Evolutionary conservation across 2,329 filamentous ascomycete genomes (phyloP), one percentile per base, ranked within the genome.

Genomic region (Akanthomyces uredinophilus): DNA sequence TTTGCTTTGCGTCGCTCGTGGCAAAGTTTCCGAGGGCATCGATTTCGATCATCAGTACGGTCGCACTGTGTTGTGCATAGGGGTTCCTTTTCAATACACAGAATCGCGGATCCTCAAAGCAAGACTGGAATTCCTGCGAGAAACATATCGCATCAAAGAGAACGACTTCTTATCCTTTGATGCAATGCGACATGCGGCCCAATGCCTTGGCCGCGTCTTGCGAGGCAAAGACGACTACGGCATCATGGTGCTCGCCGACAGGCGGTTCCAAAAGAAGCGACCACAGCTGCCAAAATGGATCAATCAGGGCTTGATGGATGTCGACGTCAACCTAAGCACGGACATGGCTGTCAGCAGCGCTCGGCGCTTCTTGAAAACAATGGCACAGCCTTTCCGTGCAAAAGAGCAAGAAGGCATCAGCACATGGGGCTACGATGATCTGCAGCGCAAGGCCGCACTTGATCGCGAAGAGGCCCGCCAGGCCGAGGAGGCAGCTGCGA

Each of bases 1-100:
- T 16, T 79, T 99, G 3, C 85, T 99, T 5, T 98, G 94, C 72
- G 95, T 99, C 74, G 95, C 95, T 1, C 90, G 95, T 74, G 95
- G 95, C 37, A 99, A 99, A 74, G 96, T 99, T 10, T 95, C 90
- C 0, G 95, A 99, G 74, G 96, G 96, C 53, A 98, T 99, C 68
- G 95, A 99, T 85, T 99, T 99, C 70, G 95, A 99, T 74, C 95
- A 99, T 71, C 95, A 99, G 70, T 99, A 97, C 73, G 95, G 95
- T 44, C 89, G 95, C 61, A 95, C 94, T 14, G 96, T 99, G 76
- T 74, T 99, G 54, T 97, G 93, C 72, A 97, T 99, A 67, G 95
- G 95, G 47, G 94, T 98, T 1, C 95, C 95, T 0, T 99, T 98
- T 77, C 95, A 99, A 75, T 99, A 99, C 78, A 99, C 96, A 2